A percentile compares a stretch with the other conserved stretches of the same genome.
phyloP scores from a whole-genome alignment of 805 yeast genomes.

The Metschnikowia amazonensis region DNA sequence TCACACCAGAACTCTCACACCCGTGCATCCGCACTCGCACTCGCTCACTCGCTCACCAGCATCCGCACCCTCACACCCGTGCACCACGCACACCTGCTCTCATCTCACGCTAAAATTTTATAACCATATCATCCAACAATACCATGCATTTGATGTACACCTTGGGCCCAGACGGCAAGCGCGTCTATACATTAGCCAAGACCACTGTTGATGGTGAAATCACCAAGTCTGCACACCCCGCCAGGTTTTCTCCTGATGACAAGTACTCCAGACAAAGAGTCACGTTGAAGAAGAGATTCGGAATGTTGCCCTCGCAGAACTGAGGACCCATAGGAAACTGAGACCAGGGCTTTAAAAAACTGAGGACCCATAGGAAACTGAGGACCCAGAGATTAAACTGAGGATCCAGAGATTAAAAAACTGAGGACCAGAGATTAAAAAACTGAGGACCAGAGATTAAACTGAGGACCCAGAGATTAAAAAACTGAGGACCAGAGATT shows the following conservation, averaged over 20 bases:
- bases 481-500: no score
- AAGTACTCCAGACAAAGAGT: slow-evolving; percentile 99
- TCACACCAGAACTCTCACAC: no score
- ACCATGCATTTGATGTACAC: slow-evolving; percentile 99
- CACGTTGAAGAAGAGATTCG: slow-evolving; percentile 91
- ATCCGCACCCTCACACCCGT: slow-evolving; percentile 11
- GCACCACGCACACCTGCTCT: slow-evolving; percentile 7
- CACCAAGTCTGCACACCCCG: slow-evolving; percentile 99
- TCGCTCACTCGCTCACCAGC: no score
- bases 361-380: no score
- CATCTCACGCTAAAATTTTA: slow-evolving; percentile 13
- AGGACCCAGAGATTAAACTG: no score
- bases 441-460: no score
- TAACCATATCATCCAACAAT: slow-evolving; percentile 2
- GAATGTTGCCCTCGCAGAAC: slow-evolving; percentile 76
- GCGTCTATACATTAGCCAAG: slow-evolving; percentile 89
- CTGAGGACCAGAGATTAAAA: no score
- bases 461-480: no score
- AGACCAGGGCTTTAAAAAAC: no score
- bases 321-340: neutral
- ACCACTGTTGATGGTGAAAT: slow-evolving; percentile 80
- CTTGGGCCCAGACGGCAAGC: slow-evolving; percentile 88
- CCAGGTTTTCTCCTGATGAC: slow-evolving; percentile 99
- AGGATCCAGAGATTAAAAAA: no score
- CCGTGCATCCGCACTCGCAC: no score